phyloP scores from a whole-genome alignment of 345 rosid species.

The Lepidium sativum region DNA sequence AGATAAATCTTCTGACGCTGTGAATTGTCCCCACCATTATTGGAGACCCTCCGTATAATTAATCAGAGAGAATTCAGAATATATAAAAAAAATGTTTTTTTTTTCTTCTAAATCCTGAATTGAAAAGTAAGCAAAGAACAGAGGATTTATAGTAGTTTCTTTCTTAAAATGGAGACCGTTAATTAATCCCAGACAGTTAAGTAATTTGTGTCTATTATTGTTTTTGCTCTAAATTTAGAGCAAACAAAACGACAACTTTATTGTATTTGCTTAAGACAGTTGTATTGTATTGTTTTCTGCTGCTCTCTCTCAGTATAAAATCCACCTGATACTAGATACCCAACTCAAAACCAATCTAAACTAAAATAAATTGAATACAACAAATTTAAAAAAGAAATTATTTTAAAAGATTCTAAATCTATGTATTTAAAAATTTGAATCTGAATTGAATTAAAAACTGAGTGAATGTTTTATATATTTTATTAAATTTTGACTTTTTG shows the following conservation, averaged over 20 bases:
- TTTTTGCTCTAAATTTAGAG: neutral
- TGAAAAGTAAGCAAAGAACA: neutral
- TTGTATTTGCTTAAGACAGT: neutral
- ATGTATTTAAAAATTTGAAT: too few species aligned
- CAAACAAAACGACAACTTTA: neutral
- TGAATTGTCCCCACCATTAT: conserved; percentile 7
- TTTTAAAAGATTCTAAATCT: too few species aligned
- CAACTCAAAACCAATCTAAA: too few species aligned
- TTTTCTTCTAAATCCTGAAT: conserved; percentile 16
- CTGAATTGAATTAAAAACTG: too few species aligned
- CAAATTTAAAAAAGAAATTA: too few species aligned
- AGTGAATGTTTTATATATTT: too few species aligned
- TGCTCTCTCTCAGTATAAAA: too few species aligned
- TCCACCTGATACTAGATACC: too few species aligned
- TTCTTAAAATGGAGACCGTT: neutral
- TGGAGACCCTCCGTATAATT: neutral
- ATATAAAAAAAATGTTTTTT: neutral
- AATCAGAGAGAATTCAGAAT: conserved; percentile 14
- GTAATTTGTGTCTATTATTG: neutral
- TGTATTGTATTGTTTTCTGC: too few species aligned
- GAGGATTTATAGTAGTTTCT: neutral
- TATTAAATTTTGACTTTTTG: too few species aligned
- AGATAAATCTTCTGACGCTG: neutral
- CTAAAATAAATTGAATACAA: too few species aligned
- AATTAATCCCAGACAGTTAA: neutral